Percentiles rank a stretch among this genome's conserved stretches.
Evolutionary conservation across 1,139 yeast genomes (phyloP).

Genomic region (Lodderomyces elongisporus): DNA sequence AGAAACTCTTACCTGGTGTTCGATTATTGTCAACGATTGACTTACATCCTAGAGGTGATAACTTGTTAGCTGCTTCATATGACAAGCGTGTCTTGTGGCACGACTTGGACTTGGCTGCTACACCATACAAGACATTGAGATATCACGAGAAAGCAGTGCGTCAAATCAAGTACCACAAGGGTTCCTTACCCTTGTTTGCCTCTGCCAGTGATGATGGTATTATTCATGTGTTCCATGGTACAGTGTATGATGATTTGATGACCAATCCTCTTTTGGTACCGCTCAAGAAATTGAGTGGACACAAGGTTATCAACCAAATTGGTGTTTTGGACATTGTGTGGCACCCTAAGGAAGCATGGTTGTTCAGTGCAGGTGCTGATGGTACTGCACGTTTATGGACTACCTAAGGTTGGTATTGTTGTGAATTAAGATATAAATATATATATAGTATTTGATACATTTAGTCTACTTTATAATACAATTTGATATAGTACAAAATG

Average conservation of each 20-base stretch:
- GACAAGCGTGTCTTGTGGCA: conserved; percentile 98
- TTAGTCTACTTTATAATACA: background rate
- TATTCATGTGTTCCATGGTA: conserved; percentile 93
- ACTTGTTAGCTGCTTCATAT: conserved; percentile 84
- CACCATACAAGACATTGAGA: conserved; percentile 93
- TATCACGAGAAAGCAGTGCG: conserved; percentile 95
- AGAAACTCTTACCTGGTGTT: conserved; percentile 91
- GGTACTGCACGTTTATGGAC: conserved; percentile 97
- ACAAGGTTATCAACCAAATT: conserved; percentile 67
- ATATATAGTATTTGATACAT: background rate
- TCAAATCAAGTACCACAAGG: conserved; percentile 80
- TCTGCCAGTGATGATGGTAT: conserved; percentile 96
- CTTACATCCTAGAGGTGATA: conserved; percentile 95
- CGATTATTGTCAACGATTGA: conserved; percentile 90
- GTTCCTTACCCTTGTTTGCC: conserved; percentile 81
- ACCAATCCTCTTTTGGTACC: conserved; percentile 96
- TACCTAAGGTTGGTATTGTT: conserved; percentile 45
- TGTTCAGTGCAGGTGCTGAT: conserved; percentile 97
- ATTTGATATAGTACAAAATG: too few relatives aligned
- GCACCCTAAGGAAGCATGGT: conserved; percentile 99
- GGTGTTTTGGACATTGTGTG: conserved; percentile 90
- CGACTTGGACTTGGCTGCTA: conserved; percentile 81
- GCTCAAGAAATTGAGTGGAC: conserved; percentile 91
- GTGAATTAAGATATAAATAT: too few relatives aligned
- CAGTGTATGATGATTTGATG: conserved; percentile 93